phyloP scores from a whole-genome alignment of 495 filamentous ascomycete species.

The Neurospora africana region DNA sequence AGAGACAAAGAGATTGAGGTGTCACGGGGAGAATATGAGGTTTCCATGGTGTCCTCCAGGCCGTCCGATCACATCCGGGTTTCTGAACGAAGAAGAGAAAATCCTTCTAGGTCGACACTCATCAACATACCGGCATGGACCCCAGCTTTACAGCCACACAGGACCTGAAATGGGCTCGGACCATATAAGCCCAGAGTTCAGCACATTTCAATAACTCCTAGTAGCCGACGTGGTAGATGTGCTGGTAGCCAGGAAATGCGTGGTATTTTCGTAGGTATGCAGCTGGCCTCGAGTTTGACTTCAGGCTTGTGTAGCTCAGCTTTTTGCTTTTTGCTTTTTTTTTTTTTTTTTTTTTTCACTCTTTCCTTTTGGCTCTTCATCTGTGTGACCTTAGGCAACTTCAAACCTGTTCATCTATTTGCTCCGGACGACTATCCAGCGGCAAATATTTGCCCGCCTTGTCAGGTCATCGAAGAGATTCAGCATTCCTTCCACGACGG shows the following conservation, averaged over 20 bases:
- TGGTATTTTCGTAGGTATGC: not conserved
- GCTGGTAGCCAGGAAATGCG: not conserved
- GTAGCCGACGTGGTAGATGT: not conserved
- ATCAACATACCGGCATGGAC: not conserved
- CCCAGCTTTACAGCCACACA: not conserved
- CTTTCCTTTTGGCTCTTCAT: no score
- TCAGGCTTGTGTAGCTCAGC: not conserved
- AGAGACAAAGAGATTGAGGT: no score
- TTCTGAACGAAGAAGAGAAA: not conserved
- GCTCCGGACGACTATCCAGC: not conserved
- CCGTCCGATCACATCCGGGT: no score
- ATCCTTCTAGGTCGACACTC: not conserved
- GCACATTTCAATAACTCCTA: not conserved
- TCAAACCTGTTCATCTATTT: not conserved
- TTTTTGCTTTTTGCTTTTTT: not conserved
- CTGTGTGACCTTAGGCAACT: no score
- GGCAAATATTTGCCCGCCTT: fast-evolving
- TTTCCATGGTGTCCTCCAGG: no score
- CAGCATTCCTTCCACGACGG: not conserved
- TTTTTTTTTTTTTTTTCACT: not conserved
- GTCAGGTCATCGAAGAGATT: not conserved
- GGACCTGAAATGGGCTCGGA: not conserved
- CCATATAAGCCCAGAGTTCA: not conserved
- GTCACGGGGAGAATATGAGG: no score
- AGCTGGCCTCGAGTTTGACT: not conserved